phyloP scores from a whole-genome alignment of 306 rosid species.

The Lithocarpus polystachyus region DNA sequence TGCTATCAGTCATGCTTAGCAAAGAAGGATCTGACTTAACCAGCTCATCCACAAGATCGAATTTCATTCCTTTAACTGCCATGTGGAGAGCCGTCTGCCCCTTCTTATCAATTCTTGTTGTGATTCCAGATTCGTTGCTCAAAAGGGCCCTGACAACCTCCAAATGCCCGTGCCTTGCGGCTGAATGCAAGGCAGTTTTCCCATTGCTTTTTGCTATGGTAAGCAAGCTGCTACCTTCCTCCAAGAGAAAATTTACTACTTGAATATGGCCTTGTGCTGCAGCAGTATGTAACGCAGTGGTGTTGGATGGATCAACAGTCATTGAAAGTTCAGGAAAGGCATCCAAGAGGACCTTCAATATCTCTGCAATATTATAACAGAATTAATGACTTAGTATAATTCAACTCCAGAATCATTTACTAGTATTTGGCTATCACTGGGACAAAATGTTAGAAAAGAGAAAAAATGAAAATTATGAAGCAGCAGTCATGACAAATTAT shows the following conservation, averaged over 20 bases:
- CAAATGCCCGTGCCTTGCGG: constrained; percentile 69
- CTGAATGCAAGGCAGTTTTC: constrained; percentile 77
- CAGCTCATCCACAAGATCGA: constrained; percentile 59
- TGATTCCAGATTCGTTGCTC: constrained; percentile 52
- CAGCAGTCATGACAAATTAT: neutral
- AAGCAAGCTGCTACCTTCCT: constrained; percentile 37
- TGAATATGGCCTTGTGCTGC: constrained; percentile 68
- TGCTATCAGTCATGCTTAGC: constrained; percentile 56
- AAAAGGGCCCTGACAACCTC: constrained; percentile 59
- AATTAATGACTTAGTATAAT: neutral
- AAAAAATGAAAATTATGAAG: constrained; percentile 3
- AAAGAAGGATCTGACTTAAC: constrained; percentile 41
- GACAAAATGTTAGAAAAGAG: constrained; percentile 4
- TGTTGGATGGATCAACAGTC: constrained; percentile 74
- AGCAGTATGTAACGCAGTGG: constrained; percentile 80
- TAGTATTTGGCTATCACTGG: neutral
- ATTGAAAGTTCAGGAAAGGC: constrained; percentile 63
- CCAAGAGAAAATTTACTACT: constrained; percentile 57
- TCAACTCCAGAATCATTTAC: neutral
- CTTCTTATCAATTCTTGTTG: constrained; percentile 57
- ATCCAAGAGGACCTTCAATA: constrained; percentile 60
- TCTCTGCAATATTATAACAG: constrained; percentile 42
- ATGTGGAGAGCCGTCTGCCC: constrained; percentile 85
- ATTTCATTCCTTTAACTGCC: constrained; percentile 74
- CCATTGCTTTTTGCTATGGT: constrained; percentile 68